Conservation (phyloP, 768 basidiomycete genomes). For the Clitopilus passeckerianus region DNA sequence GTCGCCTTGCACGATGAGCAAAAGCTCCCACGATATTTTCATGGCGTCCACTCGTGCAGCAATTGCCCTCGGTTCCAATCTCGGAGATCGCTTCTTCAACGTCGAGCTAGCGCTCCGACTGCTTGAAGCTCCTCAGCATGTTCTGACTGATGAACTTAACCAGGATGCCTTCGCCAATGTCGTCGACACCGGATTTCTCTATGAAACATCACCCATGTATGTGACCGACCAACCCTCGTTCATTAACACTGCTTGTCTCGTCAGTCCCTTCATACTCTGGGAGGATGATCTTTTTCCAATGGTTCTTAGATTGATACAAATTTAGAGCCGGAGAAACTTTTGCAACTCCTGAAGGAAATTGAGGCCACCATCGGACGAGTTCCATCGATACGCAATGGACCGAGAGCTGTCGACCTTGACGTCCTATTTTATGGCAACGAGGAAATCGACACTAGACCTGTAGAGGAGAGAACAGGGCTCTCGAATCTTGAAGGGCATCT, state of each 20-base stretch:
- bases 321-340: constrained; percentile 51
- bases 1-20: neutral
- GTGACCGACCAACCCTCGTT: neutral
- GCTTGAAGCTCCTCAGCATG: neutral
- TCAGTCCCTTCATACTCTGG: constrained; percentile 31
- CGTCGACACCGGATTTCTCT: constrained; percentile 1
- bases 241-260: constrained; percentile 82
- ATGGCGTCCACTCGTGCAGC: neutral
- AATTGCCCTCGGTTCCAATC: neutral
- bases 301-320: constrained; percentile 72
- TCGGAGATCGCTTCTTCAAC: constrained; percentile 1
- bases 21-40: neutral
- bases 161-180: neutral
- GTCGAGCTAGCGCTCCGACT: constrained; percentile 1
- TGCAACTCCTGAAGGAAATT: constrained; percentile 64
- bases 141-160: neutral
- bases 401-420: constrained; percentile 87
- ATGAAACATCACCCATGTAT: constrained; percentile 2
- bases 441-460: constrained; percentile 52
- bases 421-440: constrained; percentile 68
- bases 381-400: constrained; percentile 78
- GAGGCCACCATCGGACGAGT: constrained; percentile 75
- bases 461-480: constrained; percentile 28
- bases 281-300: neutral
- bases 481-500: constrained; percentile 65